A percentile compares a stretch with the other conserved stretches of the same genome.
Conservation (phyloP, 2,329 filamentous ascomycete species). For the Diaporthe australafricana region DNA sequence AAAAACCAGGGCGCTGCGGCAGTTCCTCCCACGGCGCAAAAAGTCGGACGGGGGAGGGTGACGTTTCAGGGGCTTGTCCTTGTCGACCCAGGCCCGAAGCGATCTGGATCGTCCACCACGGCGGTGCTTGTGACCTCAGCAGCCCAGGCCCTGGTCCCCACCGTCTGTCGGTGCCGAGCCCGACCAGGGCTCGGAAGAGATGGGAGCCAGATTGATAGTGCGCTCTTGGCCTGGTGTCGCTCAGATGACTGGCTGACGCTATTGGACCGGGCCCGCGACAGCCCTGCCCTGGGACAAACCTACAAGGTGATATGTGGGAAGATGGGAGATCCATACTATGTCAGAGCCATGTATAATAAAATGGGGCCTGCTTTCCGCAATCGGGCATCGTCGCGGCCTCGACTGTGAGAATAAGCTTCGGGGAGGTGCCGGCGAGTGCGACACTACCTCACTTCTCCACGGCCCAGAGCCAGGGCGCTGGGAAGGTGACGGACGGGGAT, state of each 20-base stretch:
- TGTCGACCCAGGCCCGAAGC: conserved; percentile 20
- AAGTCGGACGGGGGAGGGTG: not conserved
- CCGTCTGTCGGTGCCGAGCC: conserved; percentile 25
- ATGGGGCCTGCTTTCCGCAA: conserved; percentile 16
- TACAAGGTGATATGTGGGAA: conserved; percentile 13
- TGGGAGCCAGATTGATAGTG: conserved; percentile 25
- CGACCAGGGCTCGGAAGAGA: conserved; percentile 26
- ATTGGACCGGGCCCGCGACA: conserved; percentile 30
- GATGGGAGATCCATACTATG: conserved; percentile 1
- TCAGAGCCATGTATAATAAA: not conserved
- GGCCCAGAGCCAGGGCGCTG: conserved; percentile 34
- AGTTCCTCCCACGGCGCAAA: not conserved
- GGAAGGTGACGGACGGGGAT: conserved; percentile 19
- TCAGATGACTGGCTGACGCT: conserved; percentile 17
- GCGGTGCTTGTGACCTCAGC: conserved; percentile 28
- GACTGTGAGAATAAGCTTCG: conserved; percentile 9
- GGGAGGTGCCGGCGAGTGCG: conserved; percentile 31
- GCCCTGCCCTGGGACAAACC: conserved; percentile 25
- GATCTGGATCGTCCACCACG: conserved; percentile 25
- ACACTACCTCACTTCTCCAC: conserved; percentile 28
- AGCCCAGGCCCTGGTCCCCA: conserved; percentile 2
- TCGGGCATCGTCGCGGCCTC: not conserved
- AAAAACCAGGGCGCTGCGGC: not conserved
- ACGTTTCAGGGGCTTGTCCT: conserved; percentile 33
- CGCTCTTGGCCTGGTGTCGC: conserved; percentile 5